phyloP scores from a whole-genome alignment of 495 filamentous ascomycete species.

The Tetracladium marchalianum region DNA sequence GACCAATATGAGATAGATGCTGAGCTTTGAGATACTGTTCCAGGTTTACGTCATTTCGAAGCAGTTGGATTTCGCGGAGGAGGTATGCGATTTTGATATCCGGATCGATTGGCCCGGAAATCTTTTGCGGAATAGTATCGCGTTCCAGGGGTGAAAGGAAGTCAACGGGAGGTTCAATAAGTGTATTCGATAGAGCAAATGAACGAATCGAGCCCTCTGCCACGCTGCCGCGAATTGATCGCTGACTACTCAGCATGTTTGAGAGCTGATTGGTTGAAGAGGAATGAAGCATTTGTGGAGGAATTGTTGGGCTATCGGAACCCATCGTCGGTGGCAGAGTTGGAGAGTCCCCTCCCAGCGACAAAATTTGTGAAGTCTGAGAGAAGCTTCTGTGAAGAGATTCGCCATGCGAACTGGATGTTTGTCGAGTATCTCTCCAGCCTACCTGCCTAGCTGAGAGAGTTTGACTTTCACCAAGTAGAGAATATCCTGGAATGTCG shows the following conservation, averaged over 20 bases:
- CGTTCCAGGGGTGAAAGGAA: slow-evolving; percentile 29
- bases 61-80: slow-evolving; percentile 52
- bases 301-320: slow-evolving; percentile 47
- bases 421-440: slow-evolving; percentile 39
- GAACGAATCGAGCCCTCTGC: slow-evolving; percentile 42
- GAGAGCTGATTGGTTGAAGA: slow-evolving; percentile 37
- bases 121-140: slow-evolving; percentile 24
- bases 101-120: slow-evolving; percentile 25
- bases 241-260: slow-evolving; percentile 44
- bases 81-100: slow-evolving; percentile 40
- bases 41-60: slow-evolving; percentile 67
- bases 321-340: slow-evolving; percentile 27
- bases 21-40: slow-evolving; percentile 69
- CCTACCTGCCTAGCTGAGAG: slow-evolving; percentile 16
- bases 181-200: slow-evolving; percentile 25
- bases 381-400: slow-evolving; percentile 6
- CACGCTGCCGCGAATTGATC: slow-evolving; percentile 35
- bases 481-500: slow-evolving; percentile 17
- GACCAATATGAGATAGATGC: slow-evolving; percentile 64
- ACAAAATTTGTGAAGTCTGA: slow-evolving; percentile 12
- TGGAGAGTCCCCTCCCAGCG: slow-evolving; percentile 24
- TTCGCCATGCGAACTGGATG: slow-evolving; percentile 25
- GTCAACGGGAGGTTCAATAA: slow-evolving; percentile 12
- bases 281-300: slow-evolving; percentile 32
- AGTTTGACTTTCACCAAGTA: slow-evolving; percentile 5